phyloP scores from a whole-genome alignment of 805 yeast genomes.

The Zygoascus ofunaensis region DNA sequence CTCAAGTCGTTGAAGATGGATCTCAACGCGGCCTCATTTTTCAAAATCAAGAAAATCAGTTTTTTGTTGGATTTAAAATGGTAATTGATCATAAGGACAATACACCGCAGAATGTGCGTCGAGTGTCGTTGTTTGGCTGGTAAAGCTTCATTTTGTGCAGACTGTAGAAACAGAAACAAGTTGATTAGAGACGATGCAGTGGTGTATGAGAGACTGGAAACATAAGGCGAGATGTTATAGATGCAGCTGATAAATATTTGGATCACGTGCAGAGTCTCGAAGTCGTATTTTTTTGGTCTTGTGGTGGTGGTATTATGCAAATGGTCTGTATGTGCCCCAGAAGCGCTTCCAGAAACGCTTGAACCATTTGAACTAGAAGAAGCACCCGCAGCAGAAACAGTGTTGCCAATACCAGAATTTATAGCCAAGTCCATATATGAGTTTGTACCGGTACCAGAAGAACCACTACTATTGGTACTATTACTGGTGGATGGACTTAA shows the following conservation, averaged over 20 bases:
- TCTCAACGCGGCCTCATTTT: conserved; percentile 17
- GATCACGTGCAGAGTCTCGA: conserved; percentile 10
- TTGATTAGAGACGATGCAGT: conserved; percentile 24
- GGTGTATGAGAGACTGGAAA: conserved; percentile 21
- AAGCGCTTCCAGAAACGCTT: no score
- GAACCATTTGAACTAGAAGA: background rate
- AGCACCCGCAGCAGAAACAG: background rate
- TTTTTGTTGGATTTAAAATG: conserved; percentile 21
- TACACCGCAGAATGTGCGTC: conserved; percentile 16
- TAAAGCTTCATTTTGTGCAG: conserved; percentile 13
- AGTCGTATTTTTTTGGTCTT: no score
- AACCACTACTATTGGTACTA: background rate
- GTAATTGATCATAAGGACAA: conserved; percentile 19
- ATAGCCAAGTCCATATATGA: background rate
- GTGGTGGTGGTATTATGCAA: no score
- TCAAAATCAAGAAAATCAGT: conserved; percentile 21
- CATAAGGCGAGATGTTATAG: conserved; percentile 25
- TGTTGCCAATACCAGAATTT: background rate
- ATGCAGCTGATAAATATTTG: conserved; percentile 24
- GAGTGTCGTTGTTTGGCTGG: conserved; percentile 19
- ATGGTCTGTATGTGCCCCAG: no score
- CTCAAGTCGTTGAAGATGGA: conserved; percentile 2
- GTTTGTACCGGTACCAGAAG: background rate
- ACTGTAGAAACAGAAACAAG: conserved; percentile 17
- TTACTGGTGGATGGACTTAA: background rate